phyloP scores from a whole-genome alignment of 169 alveolate species.

The Eimeria falciformis region DNA sequence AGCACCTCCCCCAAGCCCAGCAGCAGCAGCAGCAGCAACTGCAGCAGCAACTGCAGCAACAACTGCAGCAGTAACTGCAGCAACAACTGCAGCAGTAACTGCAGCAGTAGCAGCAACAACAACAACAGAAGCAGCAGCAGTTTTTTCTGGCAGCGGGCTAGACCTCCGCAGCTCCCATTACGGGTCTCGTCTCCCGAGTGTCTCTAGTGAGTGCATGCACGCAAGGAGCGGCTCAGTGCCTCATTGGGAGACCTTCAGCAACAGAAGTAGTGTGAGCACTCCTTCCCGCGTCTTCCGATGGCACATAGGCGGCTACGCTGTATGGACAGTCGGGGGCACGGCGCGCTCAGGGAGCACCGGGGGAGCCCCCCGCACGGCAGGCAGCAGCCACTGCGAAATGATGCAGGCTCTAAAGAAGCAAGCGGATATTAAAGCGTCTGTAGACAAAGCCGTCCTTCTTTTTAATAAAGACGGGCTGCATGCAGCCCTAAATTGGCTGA shows the following conservation, averaged over 20 bases:
- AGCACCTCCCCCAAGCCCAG: background rate
- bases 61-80: background rate
- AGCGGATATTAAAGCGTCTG: slow-evolving; percentile 55
- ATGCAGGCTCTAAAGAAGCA: slow-evolving; percentile 49
- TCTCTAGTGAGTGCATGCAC: slow-evolving; percentile 24
- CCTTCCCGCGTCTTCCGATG: slow-evolving; percentile 29
- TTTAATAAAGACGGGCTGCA: slow-evolving; percentile 69
- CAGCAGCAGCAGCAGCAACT: background rate
- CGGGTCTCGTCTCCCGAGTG: slow-evolving; percentile 15
- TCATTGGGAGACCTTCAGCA: background rate
- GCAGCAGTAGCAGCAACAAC: background rate
- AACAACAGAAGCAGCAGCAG: background rate
- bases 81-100: background rate
- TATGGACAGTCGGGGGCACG: slow-evolving; percentile 31
- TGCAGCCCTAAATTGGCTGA: slow-evolving; percentile 65
- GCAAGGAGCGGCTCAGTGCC: background rate
- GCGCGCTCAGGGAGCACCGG: background rate
- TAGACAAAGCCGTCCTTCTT: slow-evolving; percentile 74
- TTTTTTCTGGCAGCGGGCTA: background rate
- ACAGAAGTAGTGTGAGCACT: background rate
- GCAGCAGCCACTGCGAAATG: slow-evolving; percentile 58
- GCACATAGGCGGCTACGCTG: slow-evolving; percentile 57
- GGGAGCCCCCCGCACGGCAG: slow-evolving; percentile 7
- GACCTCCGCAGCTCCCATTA: background rate
- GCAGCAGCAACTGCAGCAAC: background rate